phyloP scores from a whole-genome alignment of 441 rosid genomes.

The Corymbia calophylla region DNA sequence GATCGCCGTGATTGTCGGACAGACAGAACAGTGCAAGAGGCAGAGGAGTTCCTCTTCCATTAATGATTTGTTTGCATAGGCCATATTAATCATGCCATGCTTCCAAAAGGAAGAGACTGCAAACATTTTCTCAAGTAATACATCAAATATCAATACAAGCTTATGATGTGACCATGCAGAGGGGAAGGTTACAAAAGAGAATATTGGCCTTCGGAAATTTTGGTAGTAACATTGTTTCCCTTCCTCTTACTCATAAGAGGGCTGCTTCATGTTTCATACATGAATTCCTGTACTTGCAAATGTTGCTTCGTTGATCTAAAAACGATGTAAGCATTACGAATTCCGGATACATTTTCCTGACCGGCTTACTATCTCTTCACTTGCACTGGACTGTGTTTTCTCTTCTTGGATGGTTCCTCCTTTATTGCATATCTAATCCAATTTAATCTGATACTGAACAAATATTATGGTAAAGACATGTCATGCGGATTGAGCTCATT shows the following conservation, averaged over 20 bases:
- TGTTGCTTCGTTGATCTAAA: too few relatives aligned
- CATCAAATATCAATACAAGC: neutral
- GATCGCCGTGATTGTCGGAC: too few relatives aligned
- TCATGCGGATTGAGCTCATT: neutral
- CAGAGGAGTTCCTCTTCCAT: too few relatives aligned
- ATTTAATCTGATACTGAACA: neutral
- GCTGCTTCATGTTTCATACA: too few relatives aligned
- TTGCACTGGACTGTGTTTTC: neutral
- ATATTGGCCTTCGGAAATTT: neutral
- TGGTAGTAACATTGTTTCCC: too few relatives aligned
- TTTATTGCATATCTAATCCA: neutral
- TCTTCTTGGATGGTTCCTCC: neutral
- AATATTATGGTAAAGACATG: neutral
- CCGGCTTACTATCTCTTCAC: neutral
- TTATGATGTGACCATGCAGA: too few relatives aligned
- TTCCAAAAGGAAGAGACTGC: neutral
- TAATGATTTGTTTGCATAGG: neutral
- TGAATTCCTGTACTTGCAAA: too few relatives aligned
- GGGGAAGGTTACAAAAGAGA: neutral
- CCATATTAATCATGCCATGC: neutral
- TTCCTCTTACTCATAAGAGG: too few relatives aligned
- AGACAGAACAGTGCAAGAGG: too few relatives aligned
- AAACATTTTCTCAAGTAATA: neutral
- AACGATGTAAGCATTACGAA: too few relatives aligned
- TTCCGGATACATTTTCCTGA: neutral